These are phyloP conservation scores for Prosopis cineraria DNA, from an alignment of 306 rosid genomes.

Conservation along the genomic window DNA sequence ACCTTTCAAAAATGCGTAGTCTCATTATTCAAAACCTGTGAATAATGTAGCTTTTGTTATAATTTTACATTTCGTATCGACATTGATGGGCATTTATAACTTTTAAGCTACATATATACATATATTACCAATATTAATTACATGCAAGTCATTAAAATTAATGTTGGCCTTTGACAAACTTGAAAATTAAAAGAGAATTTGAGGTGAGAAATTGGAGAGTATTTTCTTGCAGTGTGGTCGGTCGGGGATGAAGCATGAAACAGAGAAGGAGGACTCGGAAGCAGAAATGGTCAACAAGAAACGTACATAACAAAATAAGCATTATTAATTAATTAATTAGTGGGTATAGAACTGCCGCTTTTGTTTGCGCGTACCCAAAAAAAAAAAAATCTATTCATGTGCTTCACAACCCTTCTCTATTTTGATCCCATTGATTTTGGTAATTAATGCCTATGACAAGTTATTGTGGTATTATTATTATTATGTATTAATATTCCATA, in stretches of 20 bases:
- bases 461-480: too few species aligned
- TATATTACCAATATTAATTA: background rate
- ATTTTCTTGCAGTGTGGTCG: background rate
- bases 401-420: background rate
- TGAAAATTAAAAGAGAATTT: background rate
- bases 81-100: too few species aligned
- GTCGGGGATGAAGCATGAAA: constrained; percentile 1
- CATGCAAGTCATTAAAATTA: background rate
- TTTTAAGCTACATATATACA: background rate
- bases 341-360: background rate
- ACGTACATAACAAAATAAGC: background rate
- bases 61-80: background rate
- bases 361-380: constrained; percentile 2
- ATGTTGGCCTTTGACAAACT: background rate
- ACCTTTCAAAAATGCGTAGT: too few species aligned
- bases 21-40: too few species aligned
- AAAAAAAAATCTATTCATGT: background rate
- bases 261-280: background rate
- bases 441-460: background rate
- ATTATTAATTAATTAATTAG: background rate
- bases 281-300: constrained; percentile 4
- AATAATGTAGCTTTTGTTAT: background rate
- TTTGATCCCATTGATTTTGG: too few species aligned
- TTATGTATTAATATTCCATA: background rate
- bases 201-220: background rate